Evolutionary conservation across 2,329 filamentous ascomycete genomes (phyloP), one percentile per base, ranked within the genome.

Genomic region (Colletotrichum euphorbiae): DNA sequence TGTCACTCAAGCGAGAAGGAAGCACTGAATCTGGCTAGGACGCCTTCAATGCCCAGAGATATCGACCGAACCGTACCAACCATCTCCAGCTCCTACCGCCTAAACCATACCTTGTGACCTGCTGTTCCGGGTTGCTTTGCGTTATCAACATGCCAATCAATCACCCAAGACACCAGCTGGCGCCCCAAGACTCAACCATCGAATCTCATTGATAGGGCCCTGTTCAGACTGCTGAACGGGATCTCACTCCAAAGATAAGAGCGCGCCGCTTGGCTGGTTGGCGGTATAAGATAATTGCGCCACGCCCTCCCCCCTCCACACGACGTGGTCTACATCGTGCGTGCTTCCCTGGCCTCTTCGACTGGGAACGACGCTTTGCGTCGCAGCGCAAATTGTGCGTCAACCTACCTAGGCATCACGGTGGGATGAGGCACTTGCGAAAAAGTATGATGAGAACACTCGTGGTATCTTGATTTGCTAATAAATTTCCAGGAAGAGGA

Each of bases 381-480:
- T 28, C 28, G 28, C 28, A 6, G 28, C 7, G 28, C 28, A 28
- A 28, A 28, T 28, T 8, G 7, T 6, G 28, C 28, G 7, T 28
- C 7, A 8, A 8, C 28, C 7, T 28, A 7, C 7, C 7, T 8
- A 24, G 3, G 36, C 12, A 4, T 13, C 9, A 48, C 24, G 24
- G 24, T 24, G 7, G n/a, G n/a, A 48, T 13, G 28, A 24, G 1
- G 8, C 57, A 31, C 7, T 19, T 24, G 6, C 7, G 21, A 52
- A 12, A 6, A n/a, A 45, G 58, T 52, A 45, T 11, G 46, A 43
- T 21, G n/a, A 58, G 64, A 62, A 46, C 46, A 68, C 21, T 52
- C 24, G 54, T 69, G 66, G 66, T 69, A 69, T 69, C 66, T 69
- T 66, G 24, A 50, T 65, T 60, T 45, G 66, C 61, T 60, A 60